These are phyloP conservation scores for Acanthamoeba healyi DNA, from an alignment of 208 protist species.

Conservation along the genomic window DNA sequence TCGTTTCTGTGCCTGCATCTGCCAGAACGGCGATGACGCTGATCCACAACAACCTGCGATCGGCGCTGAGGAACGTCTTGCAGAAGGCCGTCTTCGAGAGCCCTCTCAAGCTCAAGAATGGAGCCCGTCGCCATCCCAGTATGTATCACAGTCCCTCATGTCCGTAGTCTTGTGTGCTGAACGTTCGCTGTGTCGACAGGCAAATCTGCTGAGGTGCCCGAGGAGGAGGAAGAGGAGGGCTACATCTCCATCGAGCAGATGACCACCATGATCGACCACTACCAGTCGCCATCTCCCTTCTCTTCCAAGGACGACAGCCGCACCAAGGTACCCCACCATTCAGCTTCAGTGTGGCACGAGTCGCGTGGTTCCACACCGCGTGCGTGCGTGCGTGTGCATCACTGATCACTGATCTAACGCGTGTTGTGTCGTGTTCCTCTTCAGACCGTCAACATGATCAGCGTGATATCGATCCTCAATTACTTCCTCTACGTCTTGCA, in stretches of 20 bases:
- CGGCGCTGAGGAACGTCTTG: slow-evolving; percentile 24
- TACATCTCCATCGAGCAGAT: slow-evolving; percentile 63
- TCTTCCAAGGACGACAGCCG: slow-evolving; percentile 56
- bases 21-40: slow-evolving; percentile 34
- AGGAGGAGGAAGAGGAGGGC: slow-evolving; percentile 43
- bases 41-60: slow-evolving; percentile 49
- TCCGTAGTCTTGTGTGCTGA: too few relatives aligned
- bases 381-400: too few relatives aligned
- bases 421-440: neutral
- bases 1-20: neutral
- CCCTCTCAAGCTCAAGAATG: slow-evolving; percentile 31
- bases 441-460: slow-evolving; percentile 57
- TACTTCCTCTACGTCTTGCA: slow-evolving; percentile 52
- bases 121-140: neutral
- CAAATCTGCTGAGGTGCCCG: neutral
- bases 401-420: too few relatives aligned
- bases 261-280: slow-evolving; percentile 58
- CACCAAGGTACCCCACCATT: neutral
- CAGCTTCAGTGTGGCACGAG: too few relatives aligned
- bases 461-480: slow-evolving; percentile 60
- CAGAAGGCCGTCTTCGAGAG: slow-evolving; percentile 60
- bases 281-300: slow-evolving; percentile 33
- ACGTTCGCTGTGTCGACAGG: neutral
- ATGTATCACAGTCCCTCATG: too few relatives aligned
- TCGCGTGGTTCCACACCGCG: too few relatives aligned